phyloP scores from a whole-genome alignment of 2,329 filamentous ascomycete genomes.

The Monilinia polystroma region DNA sequence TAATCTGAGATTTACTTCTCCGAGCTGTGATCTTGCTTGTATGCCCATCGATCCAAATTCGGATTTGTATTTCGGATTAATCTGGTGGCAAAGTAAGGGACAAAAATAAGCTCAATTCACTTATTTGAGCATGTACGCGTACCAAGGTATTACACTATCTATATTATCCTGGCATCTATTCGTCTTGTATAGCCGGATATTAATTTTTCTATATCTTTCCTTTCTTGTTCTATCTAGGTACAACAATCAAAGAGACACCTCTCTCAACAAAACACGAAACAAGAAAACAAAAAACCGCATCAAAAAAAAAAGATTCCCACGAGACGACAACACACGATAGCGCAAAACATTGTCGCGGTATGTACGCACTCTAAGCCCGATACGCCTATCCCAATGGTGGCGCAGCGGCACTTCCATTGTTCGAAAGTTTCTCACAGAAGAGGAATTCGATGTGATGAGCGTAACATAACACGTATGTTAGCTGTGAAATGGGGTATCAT shows the following conservation, averaged over 20 bases:
- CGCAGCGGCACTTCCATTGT: slow-evolving; percentile 49
- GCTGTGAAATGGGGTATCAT: slow-evolving; percentile 53
- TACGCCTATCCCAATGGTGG: slow-evolving; percentile 50
- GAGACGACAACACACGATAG: slow-evolving; percentile 46
- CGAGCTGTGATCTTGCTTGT: neutral
- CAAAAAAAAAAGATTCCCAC: slow-evolving; percentile 35
- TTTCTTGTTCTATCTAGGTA: neutral
- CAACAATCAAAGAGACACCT: neutral
- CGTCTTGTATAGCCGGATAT: neutral
- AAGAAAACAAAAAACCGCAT: neutral
- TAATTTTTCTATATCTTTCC: neutral
- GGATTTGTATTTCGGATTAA: too few relatives aligned
- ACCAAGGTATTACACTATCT: too few relatives aligned
- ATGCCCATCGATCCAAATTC: neutral
- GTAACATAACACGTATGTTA: slow-evolving; percentile 45
- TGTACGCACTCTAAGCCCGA: slow-evolving; percentile 44
- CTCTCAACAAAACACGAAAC: neutral
- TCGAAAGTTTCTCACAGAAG: slow-evolving; percentile 36
- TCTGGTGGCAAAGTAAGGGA: too few relatives aligned
- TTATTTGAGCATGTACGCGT: too few relatives aligned
- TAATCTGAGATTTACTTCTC: neutral
- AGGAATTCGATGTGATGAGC: slow-evolving; percentile 35
- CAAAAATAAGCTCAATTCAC: too few relatives aligned
- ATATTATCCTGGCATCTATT: neutral
- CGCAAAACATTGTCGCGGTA: slow-evolving; percentile 53